Percentiles rank a stretch among this genome's conserved stretches.
Evolutionary conservation across 148 eudicot genomes (phyloP).

Genomic region (Fallopia convolvulus): DNA sequence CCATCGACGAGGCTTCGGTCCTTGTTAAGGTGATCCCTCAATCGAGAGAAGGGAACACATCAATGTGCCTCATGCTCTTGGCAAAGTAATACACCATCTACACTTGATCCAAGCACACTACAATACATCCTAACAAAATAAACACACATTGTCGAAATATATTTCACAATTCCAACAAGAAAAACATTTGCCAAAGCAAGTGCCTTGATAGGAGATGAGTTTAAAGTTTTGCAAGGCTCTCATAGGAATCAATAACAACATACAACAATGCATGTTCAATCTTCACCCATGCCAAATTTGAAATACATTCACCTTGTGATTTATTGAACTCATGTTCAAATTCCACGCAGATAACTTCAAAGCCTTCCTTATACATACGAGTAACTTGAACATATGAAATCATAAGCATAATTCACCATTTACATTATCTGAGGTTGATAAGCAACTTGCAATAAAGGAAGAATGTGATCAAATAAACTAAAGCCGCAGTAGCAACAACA

Average conservation of each 20-base stretch:
- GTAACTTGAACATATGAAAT: constrained; percentile 43
- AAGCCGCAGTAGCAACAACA: too few relatives aligned
- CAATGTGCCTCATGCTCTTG: constrained; percentile 69
- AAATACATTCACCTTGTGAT: too few relatives aligned
- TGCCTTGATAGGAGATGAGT: neutral
- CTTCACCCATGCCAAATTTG: constrained; percentile 21
- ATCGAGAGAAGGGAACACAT: too few relatives aligned
- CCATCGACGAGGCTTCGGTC: too few relatives aligned
- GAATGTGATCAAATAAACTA: too few relatives aligned
- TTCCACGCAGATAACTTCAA: too few relatives aligned
- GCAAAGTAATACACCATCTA: constrained; percentile 56
- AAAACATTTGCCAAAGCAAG: neutral
- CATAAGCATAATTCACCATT: neutral
- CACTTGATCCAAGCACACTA: constrained; percentile 49
- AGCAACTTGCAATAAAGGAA: too few relatives aligned
- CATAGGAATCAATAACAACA: constrained; percentile 66
- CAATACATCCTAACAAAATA: neutral
- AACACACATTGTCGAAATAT: constrained; percentile 6
- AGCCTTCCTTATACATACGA: constrained; percentile 75
- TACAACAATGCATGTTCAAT: constrained; percentile 53
- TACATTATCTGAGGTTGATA: too few relatives aligned
- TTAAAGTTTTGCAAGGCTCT: constrained; percentile 68
- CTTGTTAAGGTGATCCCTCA: too few relatives aligned
- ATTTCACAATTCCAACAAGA: constrained; percentile 1
- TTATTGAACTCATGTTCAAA: too few relatives aligned